Percentiles rank a stretch among this genome's conserved stretches.
Evolutionary conservation across 805 yeast genomes (phyloP).

Genomic region (Diddensiella caesifluorescens): DNA sequence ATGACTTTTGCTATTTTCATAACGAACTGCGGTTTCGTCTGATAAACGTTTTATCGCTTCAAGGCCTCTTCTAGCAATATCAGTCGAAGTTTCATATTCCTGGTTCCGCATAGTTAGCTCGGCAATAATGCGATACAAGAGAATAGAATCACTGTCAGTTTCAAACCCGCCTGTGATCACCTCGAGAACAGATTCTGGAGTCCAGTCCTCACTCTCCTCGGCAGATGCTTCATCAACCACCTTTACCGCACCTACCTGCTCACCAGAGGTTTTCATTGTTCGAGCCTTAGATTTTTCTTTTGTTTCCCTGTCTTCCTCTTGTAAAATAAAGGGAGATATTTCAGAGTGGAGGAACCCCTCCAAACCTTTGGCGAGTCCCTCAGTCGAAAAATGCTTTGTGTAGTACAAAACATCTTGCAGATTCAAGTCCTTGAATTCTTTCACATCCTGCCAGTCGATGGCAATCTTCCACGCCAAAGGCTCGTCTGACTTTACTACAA

Average conservation of each 20-base stretch:
- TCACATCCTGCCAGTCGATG: slow-evolving; percentile 68
- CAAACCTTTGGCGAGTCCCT: slow-evolving; percentile 58
- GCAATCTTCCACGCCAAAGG: slow-evolving; percentile 65
- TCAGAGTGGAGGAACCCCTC: slow-evolving; percentile 64
- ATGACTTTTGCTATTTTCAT: slow-evolving; percentile 47
- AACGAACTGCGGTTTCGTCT: slow-evolving; percentile 38
- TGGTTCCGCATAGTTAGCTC: slow-evolving; percentile 53
- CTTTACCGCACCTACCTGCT: slow-evolving; percentile 1
- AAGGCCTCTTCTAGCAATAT: slow-evolving; percentile 56
- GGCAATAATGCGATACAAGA: slow-evolving; percentile 63
- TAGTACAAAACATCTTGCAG: slow-evolving; percentile 44
- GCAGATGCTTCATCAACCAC: slow-evolving; percentile 19
- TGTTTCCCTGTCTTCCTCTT: slow-evolving; percentile 21
- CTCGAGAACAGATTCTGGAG: slow-evolving; percentile 46
- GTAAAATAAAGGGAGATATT: slow-evolving; percentile 50
- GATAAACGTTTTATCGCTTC: slow-evolving; percentile 39
- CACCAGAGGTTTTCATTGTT: neutral
- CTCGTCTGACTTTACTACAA: slow-evolving; percentile 57
- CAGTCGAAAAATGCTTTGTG: slow-evolving; percentile 50
- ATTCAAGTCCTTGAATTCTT: slow-evolving; percentile 46
- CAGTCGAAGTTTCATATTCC: slow-evolving; percentile 60
- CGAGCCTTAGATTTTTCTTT: neutral
- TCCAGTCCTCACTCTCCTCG: slow-evolving; percentile 24
- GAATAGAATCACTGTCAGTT: slow-evolving; percentile 37
- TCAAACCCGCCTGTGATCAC: slow-evolving; percentile 49